Percentiles rank a stretch among this genome's conserved stretches.
phyloP scores from a whole-genome alignment of 139 green algal genomes.

The Haematococcus sp. region DNA sequence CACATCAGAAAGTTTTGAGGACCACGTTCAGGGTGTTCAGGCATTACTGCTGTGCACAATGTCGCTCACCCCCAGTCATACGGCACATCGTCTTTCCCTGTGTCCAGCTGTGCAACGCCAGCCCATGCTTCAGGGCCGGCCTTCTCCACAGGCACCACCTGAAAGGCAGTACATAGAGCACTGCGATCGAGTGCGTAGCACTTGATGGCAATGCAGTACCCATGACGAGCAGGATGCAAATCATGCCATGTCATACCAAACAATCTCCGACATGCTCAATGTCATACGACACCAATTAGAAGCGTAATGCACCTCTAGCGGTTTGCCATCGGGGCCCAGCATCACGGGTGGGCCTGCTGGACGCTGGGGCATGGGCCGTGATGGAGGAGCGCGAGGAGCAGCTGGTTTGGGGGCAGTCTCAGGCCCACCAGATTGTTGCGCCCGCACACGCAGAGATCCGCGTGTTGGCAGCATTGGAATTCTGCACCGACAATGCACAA shows the following conservation, averaged over 20 bases:
- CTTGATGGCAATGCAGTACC: too few relatives aligned
- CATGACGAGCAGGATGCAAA: not conserved
- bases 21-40: too few relatives aligned
- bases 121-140: constrained; percentile 50
- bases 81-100: constrained; percentile 28
- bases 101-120: constrained; percentile 59
- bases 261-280: not conserved
- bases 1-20: too few relatives aligned
- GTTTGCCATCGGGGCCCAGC: constrained; percentile 41
- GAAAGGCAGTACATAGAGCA: not conserved
- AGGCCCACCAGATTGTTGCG: not conserved
- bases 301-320: constrained; percentile 21
- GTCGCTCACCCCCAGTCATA: not conserved
- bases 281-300: not conserved
- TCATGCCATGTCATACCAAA: not conserved
- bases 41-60: too few relatives aligned
- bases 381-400: not conserved
- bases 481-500: not conserved
- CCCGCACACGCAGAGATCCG: not conserved
- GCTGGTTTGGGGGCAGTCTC: not conserved
- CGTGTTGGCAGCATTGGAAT: not conserved
- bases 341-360: constrained; percentile 18
- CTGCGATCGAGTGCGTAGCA: too few relatives aligned
- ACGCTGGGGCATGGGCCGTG: not conserved
- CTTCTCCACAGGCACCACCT: constrained; percentile 49